Conservation (phyloP, 164 flowering plant species). For the Litsea cubeba region DNA sequence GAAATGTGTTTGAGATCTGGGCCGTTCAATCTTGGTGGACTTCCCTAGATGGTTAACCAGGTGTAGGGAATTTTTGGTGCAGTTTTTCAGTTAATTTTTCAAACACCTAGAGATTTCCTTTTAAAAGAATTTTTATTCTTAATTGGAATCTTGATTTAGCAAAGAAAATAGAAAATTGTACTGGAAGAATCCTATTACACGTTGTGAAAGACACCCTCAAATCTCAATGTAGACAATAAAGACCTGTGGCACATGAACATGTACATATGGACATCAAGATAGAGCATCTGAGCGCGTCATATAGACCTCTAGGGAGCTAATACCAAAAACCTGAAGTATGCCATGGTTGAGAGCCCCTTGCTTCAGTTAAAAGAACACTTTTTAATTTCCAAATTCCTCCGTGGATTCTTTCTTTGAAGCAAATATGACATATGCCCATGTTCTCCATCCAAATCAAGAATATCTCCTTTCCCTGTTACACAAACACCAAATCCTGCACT, state of each 20-base stretch:
- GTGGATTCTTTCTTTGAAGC: conserved; percentile 3
- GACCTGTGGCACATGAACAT: background rate
- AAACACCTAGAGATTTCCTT: too few species aligned
- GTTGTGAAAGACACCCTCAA: too few species aligned
- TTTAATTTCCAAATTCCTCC: background rate
- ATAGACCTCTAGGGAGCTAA: background rate
- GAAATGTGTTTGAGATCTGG: too few species aligned
- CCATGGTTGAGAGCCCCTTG: conserved; percentile 6
- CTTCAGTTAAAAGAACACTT: background rate
- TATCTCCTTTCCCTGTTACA: conserved; percentile 12
- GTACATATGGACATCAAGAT: background rate
- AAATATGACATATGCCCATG: conserved; percentile 1
- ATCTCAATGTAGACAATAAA: too few species aligned
- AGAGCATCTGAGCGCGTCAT: background rate
- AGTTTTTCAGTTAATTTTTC: too few species aligned
- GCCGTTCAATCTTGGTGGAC: too few species aligned
- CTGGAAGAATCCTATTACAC: too few species aligned
- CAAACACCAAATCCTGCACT: conserved; percentile 6
- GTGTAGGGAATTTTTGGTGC: too few species aligned
- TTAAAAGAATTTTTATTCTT: too few species aligned
- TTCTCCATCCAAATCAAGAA: background rate
- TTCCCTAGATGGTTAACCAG: too few species aligned
- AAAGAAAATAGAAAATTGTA: too few species aligned
- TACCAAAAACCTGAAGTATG: background rate
- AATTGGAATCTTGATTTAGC: too few species aligned